Percentiles rank a stretch among this genome's conserved stretches.
These are phyloP conservation scores for Fusarium sarcochroum DNA, from an alignment of 2,329 filamentous ascomycete species.

Conservation along the genomic window DNA sequence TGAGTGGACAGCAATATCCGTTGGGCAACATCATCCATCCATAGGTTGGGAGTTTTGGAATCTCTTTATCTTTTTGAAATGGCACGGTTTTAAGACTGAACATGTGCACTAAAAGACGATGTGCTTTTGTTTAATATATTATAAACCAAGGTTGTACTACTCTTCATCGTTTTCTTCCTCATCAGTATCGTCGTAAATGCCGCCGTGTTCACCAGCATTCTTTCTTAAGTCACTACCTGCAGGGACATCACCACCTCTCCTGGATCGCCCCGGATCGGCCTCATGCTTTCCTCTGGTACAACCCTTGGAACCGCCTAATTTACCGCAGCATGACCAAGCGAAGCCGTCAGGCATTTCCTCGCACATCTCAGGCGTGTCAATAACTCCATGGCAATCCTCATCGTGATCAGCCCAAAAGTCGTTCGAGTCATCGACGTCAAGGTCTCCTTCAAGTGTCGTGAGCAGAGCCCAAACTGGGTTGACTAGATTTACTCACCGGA, in stretches of 20 bases:
- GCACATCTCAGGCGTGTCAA: constrained; percentile 24
- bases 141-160: background rate
- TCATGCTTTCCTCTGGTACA: constrained; percentile 19
- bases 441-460: background rate
- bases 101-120: background rate
- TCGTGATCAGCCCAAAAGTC: constrained; percentile 29
- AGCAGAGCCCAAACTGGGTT: background rate
- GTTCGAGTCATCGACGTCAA: constrained; percentile 5
- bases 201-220: constrained; percentile 1
- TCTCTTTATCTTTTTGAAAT: constrained; percentile 28
- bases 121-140: background rate
- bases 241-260: constrained; percentile 24
- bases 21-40: constrained; percentile 42
- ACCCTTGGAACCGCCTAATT: constrained; percentile 7
- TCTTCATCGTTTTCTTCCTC: background rate
- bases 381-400: constrained; percentile 13
- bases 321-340: constrained; percentile 10
- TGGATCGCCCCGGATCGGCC: constrained; percentile 15
- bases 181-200: background rate
- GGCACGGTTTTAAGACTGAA: constrained; percentile 24
- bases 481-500: constrained; percentile 23
- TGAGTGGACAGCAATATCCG: constrained; percentile 30
- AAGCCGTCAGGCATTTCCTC: constrained; percentile 24
- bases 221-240: constrained; percentile 16
- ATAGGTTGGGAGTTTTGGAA: constrained; percentile 47